Evolutionary conservation across 345 rosid genomes (phyloP).

Genomic region (Cochlearia excelsa): DNA sequence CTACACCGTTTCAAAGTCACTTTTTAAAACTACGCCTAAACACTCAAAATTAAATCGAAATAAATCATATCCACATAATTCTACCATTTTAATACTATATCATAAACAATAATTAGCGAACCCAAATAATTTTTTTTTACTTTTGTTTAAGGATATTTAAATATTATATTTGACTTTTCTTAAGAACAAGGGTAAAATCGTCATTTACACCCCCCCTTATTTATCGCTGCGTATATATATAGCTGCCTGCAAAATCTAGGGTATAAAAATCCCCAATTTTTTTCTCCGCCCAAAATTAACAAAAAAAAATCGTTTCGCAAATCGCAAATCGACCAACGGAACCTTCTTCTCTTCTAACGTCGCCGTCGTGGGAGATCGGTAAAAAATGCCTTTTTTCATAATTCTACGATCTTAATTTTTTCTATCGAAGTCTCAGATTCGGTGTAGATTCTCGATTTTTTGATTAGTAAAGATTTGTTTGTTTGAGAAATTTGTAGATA

Average conservation of each 20-base stretch:
- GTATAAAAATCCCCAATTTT: conserved; percentile 65
- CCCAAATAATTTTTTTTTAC: no score
- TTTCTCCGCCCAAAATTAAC: conserved; percentile 49
- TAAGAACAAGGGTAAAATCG: neutral
- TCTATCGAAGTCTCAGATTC: conserved; percentile 12
- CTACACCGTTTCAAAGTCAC: no score
- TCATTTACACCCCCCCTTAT: conserved; percentile 3
- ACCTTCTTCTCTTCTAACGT: conserved; percentile 21
- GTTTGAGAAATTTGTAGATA: conserved; percentile 1
- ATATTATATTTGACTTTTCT: no score
- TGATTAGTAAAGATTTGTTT: neutral
- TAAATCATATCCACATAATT: no score
- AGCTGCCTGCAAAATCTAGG: conserved; percentile 68
- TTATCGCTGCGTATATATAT: conserved; percentile 57
- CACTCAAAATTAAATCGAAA: no score
- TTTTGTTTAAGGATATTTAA: no score
- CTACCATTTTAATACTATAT: no score
- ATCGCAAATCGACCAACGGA: neutral
- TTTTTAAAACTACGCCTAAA: no score
- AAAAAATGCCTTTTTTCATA: conserved; percentile 7
- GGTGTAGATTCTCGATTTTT: conserved; percentile 7
- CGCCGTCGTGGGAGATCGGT: conserved; percentile 39
- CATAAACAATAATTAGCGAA: no score
- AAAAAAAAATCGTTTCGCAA: neutral
- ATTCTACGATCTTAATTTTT: conserved; percentile 4